Conservation (phyloP, 2,329 filamentous ascomycete genomes). For the Didymella segeticola region DNA sequence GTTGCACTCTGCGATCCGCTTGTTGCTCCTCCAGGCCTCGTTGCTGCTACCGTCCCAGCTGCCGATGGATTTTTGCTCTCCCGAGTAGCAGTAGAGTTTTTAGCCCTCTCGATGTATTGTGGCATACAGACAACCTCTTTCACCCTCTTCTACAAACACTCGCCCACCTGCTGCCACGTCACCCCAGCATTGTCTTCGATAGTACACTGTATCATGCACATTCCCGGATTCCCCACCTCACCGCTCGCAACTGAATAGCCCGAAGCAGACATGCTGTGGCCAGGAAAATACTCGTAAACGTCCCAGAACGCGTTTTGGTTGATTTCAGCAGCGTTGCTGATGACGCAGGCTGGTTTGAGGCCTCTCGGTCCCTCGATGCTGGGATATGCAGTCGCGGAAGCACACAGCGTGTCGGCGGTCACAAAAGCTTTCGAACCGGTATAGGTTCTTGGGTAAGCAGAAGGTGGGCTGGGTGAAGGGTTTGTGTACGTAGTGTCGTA, state of each 20-base stretch:
- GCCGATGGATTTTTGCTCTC: neutral
- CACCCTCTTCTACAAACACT: slow-evolving; percentile 28
- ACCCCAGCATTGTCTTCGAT: neutral
- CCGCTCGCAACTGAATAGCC: slow-evolving; percentile 9
- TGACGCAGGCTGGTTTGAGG: slow-evolving; percentile 20
- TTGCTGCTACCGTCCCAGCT: neutral
- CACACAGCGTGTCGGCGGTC: neutral
- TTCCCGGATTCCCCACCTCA: neutral
- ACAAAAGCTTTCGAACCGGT: neutral
- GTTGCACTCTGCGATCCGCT: neutral
- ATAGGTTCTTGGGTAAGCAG: neutral
- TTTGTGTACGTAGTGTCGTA: neutral
- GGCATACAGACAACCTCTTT: slow-evolving; percentile 25
- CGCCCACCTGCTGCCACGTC: slow-evolving; percentile 26
- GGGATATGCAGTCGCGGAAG: neutral
- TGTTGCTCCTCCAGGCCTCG: neutral
- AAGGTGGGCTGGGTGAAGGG: neutral
- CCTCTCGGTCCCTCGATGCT: neutral
- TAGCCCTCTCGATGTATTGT: neutral
- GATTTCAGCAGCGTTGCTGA: slow-evolving; percentile 27
- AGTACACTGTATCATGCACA: slow-evolving; percentile 20
- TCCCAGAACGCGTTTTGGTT: slow-evolving; percentile 36
- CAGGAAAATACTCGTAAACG: slow-evolving; percentile 28
- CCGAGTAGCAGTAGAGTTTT: neutral
- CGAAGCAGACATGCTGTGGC: slow-evolving; percentile 4